These are phyloP conservation scores for Chaetomiaceae sp. DNA, from an alignment of 2,329 filamentous ascomycete genomes.

Conservation along the genomic window DNA sequence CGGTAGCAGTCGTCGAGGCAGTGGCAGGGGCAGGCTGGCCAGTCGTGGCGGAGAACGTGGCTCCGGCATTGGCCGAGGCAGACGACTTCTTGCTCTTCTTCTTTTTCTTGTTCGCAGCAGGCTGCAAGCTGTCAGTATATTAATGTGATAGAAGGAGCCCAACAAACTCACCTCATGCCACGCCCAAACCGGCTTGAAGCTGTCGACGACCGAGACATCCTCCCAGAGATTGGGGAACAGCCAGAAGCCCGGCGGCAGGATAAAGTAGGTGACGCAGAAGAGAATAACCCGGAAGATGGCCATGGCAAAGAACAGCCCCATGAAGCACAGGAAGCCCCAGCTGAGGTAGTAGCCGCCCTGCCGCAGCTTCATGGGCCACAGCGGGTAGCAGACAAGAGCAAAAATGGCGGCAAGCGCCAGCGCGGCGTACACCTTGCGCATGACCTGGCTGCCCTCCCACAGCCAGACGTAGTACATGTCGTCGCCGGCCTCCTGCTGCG, in stretches of 20 bases:
- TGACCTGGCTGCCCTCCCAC: slow-evolving; percentile 90
- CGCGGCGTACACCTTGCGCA: slow-evolving; percentile 84
- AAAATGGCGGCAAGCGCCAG: slow-evolving; percentile 82
- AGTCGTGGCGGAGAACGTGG: slow-evolving; percentile 48
- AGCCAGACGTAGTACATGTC: slow-evolving; percentile 96
- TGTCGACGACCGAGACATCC: slow-evolving; percentile 97
- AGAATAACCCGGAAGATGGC: slow-evolving; percentile 93
- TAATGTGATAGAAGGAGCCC: not conserved
- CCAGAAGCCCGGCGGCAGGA: slow-evolving; percentile 84
- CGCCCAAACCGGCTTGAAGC: slow-evolving; percentile 92
- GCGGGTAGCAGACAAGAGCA: slow-evolving; percentile 85
- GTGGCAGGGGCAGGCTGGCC: slow-evolving; percentile 49
- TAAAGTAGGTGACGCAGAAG: slow-evolving; percentile 89
- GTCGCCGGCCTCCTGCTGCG: slow-evolving; percentile 83
- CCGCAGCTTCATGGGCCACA: slow-evolving; percentile 89
- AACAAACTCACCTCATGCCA: slow-evolving; percentile 80
- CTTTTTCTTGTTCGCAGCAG: slow-evolving; percentile 46
- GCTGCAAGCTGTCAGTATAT: slow-evolving; percentile 25
- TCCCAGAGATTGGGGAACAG: slow-evolving; percentile 97
- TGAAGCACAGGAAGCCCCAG: slow-evolving; percentile 84
- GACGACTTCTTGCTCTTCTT: slow-evolving; percentile 45
- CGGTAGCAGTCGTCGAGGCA: slow-evolving; percentile 54
- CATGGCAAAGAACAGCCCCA: slow-evolving; percentile 96
- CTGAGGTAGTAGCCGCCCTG: slow-evolving; percentile 96
- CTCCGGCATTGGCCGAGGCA: slow-evolving; percentile 35